Evolutionary conservation across 768 basidiomycete genomes (phyloP).

Genomic region (Rhizopogon vesiculosus): DNA sequence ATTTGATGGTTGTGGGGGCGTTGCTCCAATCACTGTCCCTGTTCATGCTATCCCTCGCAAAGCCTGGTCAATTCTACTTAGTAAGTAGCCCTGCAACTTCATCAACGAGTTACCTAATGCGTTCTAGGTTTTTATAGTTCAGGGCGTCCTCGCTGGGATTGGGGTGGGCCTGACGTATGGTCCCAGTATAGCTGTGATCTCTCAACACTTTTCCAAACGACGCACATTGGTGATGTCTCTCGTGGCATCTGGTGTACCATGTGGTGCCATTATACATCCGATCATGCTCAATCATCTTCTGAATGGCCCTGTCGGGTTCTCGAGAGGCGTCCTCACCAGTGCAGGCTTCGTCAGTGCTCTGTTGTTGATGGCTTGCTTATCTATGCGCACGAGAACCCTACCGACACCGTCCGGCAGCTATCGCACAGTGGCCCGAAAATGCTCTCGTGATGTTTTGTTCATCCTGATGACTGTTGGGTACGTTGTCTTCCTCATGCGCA

Average conservation of each 20-base stretch:
- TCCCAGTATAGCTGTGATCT: conserved; percentile 37
- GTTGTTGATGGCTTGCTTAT: conserved; percentile 32
- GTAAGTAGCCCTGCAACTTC: conserved; percentile 11
- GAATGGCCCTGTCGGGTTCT: conserved; percentile 42
- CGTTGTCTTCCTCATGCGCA: background rate
- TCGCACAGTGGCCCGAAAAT: conserved; percentile 17
- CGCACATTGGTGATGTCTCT: conserved; percentile 42
- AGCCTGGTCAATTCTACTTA: conserved; percentile 33
- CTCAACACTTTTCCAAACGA: conserved; percentile 39
- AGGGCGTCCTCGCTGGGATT: conserved; percentile 38
- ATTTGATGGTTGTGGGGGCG: conserved; percentile 10
- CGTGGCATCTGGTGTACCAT: conserved; percentile 40
- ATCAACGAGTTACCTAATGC: background rate
- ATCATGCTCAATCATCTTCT: conserved; percentile 51
- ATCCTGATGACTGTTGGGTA: conserved; percentile 22
- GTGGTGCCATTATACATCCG: conserved; percentile 56
- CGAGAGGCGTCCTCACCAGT: conserved; percentile 33
- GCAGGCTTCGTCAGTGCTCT: conserved; percentile 33
- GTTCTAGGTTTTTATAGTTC: conserved; percentile 36
- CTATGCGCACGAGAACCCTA: conserved; percentile 33
- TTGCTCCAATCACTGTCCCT: conserved; percentile 15
- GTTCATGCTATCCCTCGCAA: conserved; percentile 37
- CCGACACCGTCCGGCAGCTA: conserved; percentile 4
- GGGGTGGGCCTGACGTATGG: conserved; percentile 41
- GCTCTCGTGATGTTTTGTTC: conserved; percentile 18